These are phyloP conservation scores for Galerina sulciceps DNA, from an alignment of 768 basidiomycete species.

Conservation along the genomic window DNA sequence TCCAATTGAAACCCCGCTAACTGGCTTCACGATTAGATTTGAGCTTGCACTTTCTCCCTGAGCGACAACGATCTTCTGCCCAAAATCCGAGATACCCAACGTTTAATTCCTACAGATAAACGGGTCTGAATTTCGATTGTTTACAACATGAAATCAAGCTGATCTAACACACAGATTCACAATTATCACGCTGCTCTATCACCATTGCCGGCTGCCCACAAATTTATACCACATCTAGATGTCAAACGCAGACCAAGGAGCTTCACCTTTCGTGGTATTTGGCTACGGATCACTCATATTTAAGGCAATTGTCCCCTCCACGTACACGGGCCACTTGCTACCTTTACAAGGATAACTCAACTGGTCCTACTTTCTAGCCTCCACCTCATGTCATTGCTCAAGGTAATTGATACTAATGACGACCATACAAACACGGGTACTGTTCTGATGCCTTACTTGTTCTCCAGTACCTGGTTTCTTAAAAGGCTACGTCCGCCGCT, in stretches of 20 bases:
- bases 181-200: not conserved
- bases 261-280: conserved; percentile 70
- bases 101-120: too few species aligned
- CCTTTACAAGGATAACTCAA: not conserved
- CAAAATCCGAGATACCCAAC: too few species aligned
- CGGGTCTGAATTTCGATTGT: too few species aligned
- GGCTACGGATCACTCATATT: conserved; percentile 94
- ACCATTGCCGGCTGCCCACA: too few species aligned
- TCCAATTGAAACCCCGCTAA: not conserved
- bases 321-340: not conserved
- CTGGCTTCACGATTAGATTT: not conserved
- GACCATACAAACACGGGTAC: not conserved
- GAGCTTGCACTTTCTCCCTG: not conserved
- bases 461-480: conserved; percentile 75
- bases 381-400: conserved; percentile 77
- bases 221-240: not conserved
- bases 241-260: not conserved
- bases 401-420: conserved; percentile 42
- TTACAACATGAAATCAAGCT: too few species aligned
- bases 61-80: not conserved
- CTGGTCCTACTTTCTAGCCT: conserved; percentile 50
- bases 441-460: not conserved
- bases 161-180: too few species aligned
- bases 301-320: conserved; percentile 55
- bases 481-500: conserved; percentile 89